A percentile compares a stretch with the other conserved stretches of the same genome.
phyloP scores from a whole-genome alignment of 306 rosid species.

The Coriaria nepalensis region DNA sequence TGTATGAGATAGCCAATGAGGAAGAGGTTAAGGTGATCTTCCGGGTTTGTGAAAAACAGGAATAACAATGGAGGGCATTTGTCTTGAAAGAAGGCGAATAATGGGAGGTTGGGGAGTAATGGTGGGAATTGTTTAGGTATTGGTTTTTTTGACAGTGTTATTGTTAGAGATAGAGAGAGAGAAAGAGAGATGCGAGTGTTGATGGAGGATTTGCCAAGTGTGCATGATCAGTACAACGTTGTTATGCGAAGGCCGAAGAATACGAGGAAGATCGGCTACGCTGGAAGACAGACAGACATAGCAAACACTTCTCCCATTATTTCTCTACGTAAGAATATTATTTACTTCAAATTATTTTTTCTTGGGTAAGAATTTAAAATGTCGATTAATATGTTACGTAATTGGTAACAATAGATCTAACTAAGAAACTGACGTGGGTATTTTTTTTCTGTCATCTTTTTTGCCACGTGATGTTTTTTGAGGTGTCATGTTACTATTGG shows the following conservation, averaged over 20 bases:
- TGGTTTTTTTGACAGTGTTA: conserved; percentile 27
- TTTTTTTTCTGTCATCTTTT: too few relatives aligned
- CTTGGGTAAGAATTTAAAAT: too few relatives aligned
- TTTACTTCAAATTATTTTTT: too few relatives aligned
- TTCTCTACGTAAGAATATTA: not conserved
- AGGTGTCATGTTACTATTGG: too few relatives aligned
- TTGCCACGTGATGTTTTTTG: too few relatives aligned
- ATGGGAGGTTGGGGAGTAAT: conserved; percentile 11
- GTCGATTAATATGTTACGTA: too few relatives aligned
- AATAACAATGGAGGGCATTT: conserved; percentile 8
- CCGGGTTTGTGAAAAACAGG: not conserved
- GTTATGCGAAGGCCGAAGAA: conserved; percentile 29
- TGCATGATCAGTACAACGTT: conserved; percentile 3
- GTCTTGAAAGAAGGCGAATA: conserved; percentile 20
- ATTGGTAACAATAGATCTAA: too few relatives aligned
- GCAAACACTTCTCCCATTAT: not conserved
- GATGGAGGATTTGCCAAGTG: conserved; percentile 15
- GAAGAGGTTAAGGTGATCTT: conserved; percentile 1
- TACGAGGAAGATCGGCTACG: conserved; percentile 10
- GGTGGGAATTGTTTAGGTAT: conserved; percentile 16
- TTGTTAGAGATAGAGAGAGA: conserved; percentile 16
- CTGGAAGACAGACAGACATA: not conserved
- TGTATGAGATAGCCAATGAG: not conserved
- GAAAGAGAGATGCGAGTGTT: conserved; percentile 9
- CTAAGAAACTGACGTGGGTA: too few relatives aligned